Evolutionary conservation across 192 early-diverging fungal species (phyloP).

Genomic region (Backusella morwellensis): DNA sequence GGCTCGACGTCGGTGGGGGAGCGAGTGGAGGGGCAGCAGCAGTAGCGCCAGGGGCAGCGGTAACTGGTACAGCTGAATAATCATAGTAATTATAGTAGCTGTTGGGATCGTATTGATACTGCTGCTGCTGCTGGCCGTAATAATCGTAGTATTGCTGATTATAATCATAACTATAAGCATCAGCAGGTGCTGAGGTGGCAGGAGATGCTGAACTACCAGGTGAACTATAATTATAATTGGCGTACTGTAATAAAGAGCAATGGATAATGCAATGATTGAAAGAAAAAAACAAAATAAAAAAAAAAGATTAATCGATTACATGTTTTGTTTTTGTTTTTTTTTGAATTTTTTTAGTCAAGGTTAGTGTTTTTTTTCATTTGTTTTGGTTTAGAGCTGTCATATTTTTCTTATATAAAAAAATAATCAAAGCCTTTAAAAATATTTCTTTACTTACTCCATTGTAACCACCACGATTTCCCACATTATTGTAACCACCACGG

Average conservation of each 20-base stretch:
- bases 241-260: background rate
- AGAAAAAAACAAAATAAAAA: background rate
- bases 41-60: background rate
- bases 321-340: background rate
- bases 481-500: slow-evolving; percentile 23
- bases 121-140: slow-evolving; percentile 19
- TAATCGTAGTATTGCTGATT: slow-evolving; percentile 31
- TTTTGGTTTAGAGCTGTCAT: background rate
- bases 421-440: slow-evolving; percentile 2
- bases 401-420: background rate
- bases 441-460: slow-evolving; percentile 26
- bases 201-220: background rate
- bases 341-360: background rate
- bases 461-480: background rate
- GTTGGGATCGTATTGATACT: slow-evolving; percentile 22
- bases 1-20: background rate
- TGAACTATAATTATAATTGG: background rate
- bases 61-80: slow-evolving; percentile 1
- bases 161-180: slow-evolving; percentile 20
- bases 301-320: background rate
- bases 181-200: slow-evolving; percentile 1
- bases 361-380: background rate
- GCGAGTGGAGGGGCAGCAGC: slow-evolving; percentile 12
- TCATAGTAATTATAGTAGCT: slow-evolving; percentile 18
- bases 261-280: background rate